phyloP scores from a whole-genome alignment of 2,329 filamentous ascomycete species.

The Alternaria longipes region DNA sequence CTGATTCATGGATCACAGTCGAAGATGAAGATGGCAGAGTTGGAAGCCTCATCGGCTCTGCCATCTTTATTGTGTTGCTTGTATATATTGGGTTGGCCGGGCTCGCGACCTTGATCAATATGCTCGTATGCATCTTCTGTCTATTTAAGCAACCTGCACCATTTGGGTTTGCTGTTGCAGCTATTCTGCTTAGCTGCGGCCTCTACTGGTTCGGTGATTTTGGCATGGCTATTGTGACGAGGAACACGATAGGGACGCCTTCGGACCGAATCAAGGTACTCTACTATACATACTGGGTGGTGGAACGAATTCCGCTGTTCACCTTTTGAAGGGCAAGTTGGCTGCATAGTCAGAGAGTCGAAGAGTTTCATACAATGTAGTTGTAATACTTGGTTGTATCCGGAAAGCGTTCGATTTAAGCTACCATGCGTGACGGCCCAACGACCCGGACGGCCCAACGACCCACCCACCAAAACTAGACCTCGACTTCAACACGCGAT shows the following conservation, averaged over 20 bases:
- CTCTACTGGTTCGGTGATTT: slow-evolving; percentile 6
- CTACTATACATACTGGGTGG: slow-evolving; percentile 10
- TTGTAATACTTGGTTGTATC: neutral
- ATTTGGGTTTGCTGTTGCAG: neutral
- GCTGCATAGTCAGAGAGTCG: neutral
- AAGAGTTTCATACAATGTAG: neutral
- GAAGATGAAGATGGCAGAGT: slow-evolving; percentile 1
- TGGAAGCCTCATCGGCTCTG: neutral
- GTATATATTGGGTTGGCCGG: slow-evolving; percentile 4
- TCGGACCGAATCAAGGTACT: slow-evolving; percentile 3
- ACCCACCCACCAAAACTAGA: too few species aligned
- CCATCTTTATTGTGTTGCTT: slow-evolving; percentile 2
- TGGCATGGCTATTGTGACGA: slow-evolving; percentile 7
- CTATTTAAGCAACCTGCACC: neutral
- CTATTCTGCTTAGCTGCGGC: slow-evolving; percentile 4
- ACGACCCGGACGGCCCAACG: too few species aligned
- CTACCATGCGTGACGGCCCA: too few species aligned
- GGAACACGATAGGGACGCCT: neutral
- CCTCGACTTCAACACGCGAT: too few species aligned
- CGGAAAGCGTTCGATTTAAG: neutral
- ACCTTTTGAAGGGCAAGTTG: neutral
- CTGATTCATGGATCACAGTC: neutral
- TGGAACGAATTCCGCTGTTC: slow-evolving; percentile 9
- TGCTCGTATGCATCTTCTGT: neutral
- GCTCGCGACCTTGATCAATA: slow-evolving; percentile 1